Base-by-base conservation (phyloP, 1,284 basidiomycete species). In the Hortiboletus rubellus region DNA sequence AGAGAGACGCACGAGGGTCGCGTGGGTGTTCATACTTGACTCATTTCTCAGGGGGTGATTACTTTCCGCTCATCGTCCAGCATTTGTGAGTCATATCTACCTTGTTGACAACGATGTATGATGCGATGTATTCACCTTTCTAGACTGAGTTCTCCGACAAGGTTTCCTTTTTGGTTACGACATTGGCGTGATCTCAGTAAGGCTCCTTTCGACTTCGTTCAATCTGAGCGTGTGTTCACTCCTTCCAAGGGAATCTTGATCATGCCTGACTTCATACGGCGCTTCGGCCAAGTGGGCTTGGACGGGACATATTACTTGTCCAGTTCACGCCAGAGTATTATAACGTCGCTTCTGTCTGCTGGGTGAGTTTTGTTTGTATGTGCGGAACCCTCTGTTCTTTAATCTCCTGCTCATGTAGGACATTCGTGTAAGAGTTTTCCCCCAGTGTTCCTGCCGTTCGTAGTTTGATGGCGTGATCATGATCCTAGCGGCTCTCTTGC, bases 301-400 rank as follows among this genome's bases (percentile, higher is more conserved):
- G 69, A 82, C 59, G 87, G 86, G 5, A 65, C 74, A 18, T 78
- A 74, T 50, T 74, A 82, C 54, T 74, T 91, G 15, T 81, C 83
- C 2, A 80, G 82, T 55, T 81, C 82, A 37, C 77, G 87, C 27
- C 86, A 89, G 63, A 86, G 85, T 18, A 85, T 91, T 56, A 91
- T 92, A 57, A 91, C 87, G 0, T 91, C 89, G 8, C 78, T 92
- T 9, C 75, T 92, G 8, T 91, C 88, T 24, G 90, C 87, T 42
- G 89, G 89, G 84, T 85, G 66, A 30, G 80, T 45, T 41, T 43
- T 12, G 12, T 24, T 45, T 68, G 4, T 7, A 15, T 40, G 18
- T 37, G 6, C 4, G 10, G 24, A 49, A 17, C 24, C 22, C 1
- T n/a, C 18, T 22, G 12, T 43, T 40, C 41, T 34, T 11, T 18